Evolutionary conservation across 495 filamentous ascomycete species (phyloP).

Genomic region (Xylaria grammica): DNA sequence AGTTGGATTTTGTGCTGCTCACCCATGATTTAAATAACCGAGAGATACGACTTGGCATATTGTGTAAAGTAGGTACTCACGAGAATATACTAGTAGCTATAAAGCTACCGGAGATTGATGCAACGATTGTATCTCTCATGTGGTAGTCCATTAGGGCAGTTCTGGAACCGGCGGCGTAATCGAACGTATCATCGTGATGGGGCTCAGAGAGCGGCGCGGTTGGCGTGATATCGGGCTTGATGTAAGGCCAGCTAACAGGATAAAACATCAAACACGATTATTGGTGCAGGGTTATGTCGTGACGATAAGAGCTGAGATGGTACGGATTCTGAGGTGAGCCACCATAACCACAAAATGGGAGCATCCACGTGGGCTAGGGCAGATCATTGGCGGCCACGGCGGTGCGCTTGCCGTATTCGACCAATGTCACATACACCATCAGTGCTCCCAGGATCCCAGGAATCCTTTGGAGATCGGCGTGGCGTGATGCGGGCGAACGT

Average conservation of each 20-base stretch:
- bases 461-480: background rate
- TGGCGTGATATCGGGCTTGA: background rate
- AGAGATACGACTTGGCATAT: no score
- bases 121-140: no score
- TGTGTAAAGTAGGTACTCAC: no score
- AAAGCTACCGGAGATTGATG: no score
- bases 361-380: background rate
- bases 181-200: no score
- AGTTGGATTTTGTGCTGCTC: no score
- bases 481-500: background rate
- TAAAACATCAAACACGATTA: background rate
- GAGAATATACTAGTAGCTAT: no score
- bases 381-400: background rate
- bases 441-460: background rate
- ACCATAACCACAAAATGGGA: background rate
- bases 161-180: no score
- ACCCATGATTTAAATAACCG: no score
- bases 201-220: background rate
- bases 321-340: background rate
- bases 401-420: background rate
- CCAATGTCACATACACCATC: background rate
- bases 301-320: background rate
- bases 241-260: background rate
- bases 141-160: no score
- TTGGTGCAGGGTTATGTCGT: background rate